These are phyloP conservation scores for Penicillium longicatenatum DNA, from an alignment of 495 filamentous ascomycete genomes.

Conservation along the genomic window DNA sequence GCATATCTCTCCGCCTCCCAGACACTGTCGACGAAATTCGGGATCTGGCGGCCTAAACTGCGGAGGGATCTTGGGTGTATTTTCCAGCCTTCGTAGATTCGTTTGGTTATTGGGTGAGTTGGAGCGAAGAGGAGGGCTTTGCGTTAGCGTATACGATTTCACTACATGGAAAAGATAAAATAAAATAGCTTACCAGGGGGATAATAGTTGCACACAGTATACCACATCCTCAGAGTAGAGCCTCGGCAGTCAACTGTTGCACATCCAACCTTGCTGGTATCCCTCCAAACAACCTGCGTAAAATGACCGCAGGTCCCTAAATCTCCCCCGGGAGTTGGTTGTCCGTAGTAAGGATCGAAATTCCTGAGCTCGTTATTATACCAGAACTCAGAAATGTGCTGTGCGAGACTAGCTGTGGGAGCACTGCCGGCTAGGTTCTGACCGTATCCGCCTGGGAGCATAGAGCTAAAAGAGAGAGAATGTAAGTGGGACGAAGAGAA, in stretches of 20 bases:
- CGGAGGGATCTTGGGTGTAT: conserved; percentile 9
- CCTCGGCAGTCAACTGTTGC: background rate
- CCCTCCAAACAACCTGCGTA: background rate
- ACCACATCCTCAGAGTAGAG: background rate
- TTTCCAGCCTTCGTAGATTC: conserved; percentile 10
- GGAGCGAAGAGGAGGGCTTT: conserved; percentile 12
- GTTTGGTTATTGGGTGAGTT: conserved; percentile 4
- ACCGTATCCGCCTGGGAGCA: background rate
- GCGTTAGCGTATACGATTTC: background rate
- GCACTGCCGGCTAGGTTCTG: background rate
- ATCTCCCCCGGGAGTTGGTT: background rate
- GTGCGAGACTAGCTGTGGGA: background rate
- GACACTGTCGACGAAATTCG: conserved; percentile 5
- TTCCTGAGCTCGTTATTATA: background rate
- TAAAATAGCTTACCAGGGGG: background rate
- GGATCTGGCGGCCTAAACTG: conserved; percentile 9
- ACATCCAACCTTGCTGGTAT: background rate
- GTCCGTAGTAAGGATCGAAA: background rate
- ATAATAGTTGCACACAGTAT: conserved; percentile 1
- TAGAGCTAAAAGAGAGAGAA: background rate
- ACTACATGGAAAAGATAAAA: background rate
- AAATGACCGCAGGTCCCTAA: background rate
- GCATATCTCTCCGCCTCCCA: conserved; percentile 8
- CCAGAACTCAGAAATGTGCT: background rate
- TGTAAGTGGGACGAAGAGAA: background rate